A percentile compares a stretch with the other conserved stretches of the same genome.
Conservation (phyloP, 2,329 filamentous ascomycete genomes). For the Phialophora macrospora region DNA sequence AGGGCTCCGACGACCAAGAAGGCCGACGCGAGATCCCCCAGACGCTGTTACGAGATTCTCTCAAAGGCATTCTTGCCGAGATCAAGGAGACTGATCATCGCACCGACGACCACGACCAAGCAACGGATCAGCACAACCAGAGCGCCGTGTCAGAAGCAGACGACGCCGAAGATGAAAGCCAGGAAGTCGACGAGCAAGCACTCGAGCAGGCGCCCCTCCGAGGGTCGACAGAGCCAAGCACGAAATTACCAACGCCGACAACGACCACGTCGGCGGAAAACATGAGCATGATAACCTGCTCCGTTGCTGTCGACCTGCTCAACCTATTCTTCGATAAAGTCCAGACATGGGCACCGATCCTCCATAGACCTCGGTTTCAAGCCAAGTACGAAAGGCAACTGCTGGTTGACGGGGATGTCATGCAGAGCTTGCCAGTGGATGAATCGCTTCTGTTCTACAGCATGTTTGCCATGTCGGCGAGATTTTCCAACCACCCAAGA, state of each 20-base stretch:
- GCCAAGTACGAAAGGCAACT: slow-evolving; percentile 23
- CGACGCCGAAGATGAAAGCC: slow-evolving; percentile 19
- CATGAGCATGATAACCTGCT: slow-evolving; percentile 21
- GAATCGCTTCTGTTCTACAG: slow-evolving; percentile 31
- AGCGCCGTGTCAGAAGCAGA: slow-evolving; percentile 14
- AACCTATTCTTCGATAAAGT: slow-evolving; percentile 91
- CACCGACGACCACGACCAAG: not conserved
- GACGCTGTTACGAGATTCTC: slow-evolving; percentile 23
- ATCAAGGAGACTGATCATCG: slow-evolving; percentile 21
- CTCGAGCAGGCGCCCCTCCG: not conserved
- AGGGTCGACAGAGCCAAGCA: slow-evolving; percentile 3
- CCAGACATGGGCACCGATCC: slow-evolving; percentile 81
- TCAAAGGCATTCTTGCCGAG: slow-evolving; percentile 30
- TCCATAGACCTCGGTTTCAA: slow-evolving; percentile 80
- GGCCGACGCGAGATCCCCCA: slow-evolving; percentile 21
- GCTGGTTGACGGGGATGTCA: slow-evolving; percentile 27
- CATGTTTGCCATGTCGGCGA: slow-evolving; percentile 32
- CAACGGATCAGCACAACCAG: not conserved
- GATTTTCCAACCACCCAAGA: slow-evolving; percentile 31
- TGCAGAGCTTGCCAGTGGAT: slow-evolving; percentile 25
- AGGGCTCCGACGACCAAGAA: slow-evolving; percentile 6
- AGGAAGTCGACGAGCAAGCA: slow-evolving; percentile 13
- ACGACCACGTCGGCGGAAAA: not conserved
- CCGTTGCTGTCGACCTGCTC: slow-evolving; percentile 75
- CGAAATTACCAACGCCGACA: slow-evolving; percentile 7